These are phyloP conservation scores for Micromonas commoda DNA, from an alignment of 139 green algal genomes.

Conservation along the genomic window DNA sequence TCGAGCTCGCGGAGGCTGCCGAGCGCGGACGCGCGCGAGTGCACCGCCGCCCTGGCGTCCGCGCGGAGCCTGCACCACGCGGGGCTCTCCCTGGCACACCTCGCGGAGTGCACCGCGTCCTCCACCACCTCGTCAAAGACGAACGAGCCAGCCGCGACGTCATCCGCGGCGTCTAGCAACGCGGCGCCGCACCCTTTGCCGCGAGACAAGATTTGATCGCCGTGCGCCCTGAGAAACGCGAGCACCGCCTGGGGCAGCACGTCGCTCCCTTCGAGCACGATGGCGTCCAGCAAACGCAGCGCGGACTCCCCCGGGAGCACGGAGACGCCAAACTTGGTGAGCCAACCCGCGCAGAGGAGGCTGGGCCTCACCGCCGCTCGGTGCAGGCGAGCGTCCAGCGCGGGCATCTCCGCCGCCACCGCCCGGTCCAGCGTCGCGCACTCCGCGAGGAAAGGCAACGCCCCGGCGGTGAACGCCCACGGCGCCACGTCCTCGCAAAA, in stretches of 20 bases:
- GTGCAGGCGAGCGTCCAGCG: neutral
- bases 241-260: neutral
- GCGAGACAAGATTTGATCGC: too few species aligned
- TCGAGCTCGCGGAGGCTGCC: too few species aligned
- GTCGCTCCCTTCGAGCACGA: constrained; percentile 4
- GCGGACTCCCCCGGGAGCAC: neutral
- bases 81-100: too few species aligned
- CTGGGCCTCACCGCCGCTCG: neutral
- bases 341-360: neutral
- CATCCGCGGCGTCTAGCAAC: too few species aligned
- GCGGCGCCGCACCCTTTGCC: too few species aligned
- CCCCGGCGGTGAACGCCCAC: neutral
- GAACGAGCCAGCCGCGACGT: too few species aligned
- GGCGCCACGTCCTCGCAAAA: constrained; percentile 1
- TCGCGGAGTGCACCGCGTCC: too few species aligned
- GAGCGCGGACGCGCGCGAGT: too few species aligned
- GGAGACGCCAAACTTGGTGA: neutral
- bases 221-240: neutral
- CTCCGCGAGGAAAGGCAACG: neutral
- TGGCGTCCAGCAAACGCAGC: neutral
- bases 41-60: too few species aligned
- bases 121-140: too few species aligned
- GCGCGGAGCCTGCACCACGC: too few species aligned
- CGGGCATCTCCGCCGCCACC: neutral
- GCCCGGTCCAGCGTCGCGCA: neutral